These are phyloP conservation scores for Agroathelia rolfsii DNA, from an alignment of 1,284 basidiomycete genomes.

Conservation along the genomic window DNA sequence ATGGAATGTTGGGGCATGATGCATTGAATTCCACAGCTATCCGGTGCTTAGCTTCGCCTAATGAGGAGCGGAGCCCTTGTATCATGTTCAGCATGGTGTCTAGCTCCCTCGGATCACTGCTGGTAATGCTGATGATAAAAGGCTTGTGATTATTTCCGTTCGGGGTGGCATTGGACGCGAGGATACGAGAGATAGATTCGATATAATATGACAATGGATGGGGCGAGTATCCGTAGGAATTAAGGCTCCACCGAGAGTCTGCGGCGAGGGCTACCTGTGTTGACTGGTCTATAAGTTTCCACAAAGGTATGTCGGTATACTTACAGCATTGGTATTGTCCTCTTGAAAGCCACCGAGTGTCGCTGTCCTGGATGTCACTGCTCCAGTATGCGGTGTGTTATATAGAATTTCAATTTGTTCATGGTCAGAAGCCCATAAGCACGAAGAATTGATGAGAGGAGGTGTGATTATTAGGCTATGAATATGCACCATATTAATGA, in stretches of 20 bases:
- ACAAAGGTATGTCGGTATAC: conserved; percentile 13
- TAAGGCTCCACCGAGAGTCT: conserved; percentile 45
- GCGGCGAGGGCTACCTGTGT: conserved; percentile 48
- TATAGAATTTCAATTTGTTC: conserved; percentile 55
- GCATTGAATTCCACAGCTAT: conserved; percentile 72
- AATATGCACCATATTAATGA: conserved; percentile 34
- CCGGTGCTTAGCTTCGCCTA: conserved; percentile 22
- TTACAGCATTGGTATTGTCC: conserved; percentile 47
- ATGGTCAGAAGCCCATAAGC: conserved; percentile 65
- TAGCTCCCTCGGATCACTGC: conserved; percentile 41
- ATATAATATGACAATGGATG: conserved; percentile 55
- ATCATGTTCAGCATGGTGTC: conserved; percentile 45
- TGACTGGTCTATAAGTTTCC: conserved; percentile 2
- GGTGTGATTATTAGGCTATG: conserved; percentile 42
- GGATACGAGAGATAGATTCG: conserved; percentile 46
- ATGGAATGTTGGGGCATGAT: conserved; percentile 68
- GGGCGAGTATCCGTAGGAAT: conserved; percentile 77
- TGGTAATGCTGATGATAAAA: conserved; percentile 68
- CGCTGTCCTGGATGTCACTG: conserved; percentile 67
- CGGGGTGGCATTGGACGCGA: conserved; percentile 22
- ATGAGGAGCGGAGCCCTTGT: conserved; percentile 41
- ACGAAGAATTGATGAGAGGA: conserved; percentile 64
- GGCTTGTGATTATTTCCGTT: conserved; percentile 37
- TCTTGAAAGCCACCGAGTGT: conserved; percentile 60
- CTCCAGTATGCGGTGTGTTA: conserved; percentile 56